These are phyloP conservation scores for Russula sp. DNA, from an alignment of 768 basidiomycete species.

Conservation along the genomic window DNA sequence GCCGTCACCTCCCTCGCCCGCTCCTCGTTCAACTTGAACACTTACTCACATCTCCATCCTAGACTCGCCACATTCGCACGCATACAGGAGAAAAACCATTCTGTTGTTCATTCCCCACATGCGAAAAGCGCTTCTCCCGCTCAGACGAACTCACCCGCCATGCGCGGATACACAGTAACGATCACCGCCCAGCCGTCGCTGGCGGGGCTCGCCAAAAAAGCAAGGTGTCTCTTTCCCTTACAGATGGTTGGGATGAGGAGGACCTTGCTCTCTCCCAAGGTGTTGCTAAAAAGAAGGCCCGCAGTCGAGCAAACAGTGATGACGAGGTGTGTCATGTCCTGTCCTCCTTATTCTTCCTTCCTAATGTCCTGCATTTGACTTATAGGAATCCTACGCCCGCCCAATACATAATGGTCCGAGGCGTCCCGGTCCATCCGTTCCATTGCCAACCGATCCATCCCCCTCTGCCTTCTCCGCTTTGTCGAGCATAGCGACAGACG, in stretches of 20 bases:
- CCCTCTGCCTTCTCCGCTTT: conserved; percentile 51
- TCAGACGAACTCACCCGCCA: conserved; percentile 99
- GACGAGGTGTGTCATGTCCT: conserved; percentile 63
- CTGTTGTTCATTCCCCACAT: conserved; percentile 84
- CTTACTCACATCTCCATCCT: conserved; percentile 24
- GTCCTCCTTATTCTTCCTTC: background rate
- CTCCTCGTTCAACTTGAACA: background rate
- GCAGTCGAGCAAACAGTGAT: conserved; percentile 75
- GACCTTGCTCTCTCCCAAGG: conserved; percentile 17
- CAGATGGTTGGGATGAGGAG: conserved; percentile 28
- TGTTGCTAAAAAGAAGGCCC: conserved; percentile 49
- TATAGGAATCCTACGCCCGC: conserved; percentile 41
- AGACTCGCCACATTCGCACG: conserved; percentile 97
- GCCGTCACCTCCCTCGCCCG: background rate
- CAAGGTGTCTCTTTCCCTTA: conserved; percentile 13
- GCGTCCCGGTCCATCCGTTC: conserved; percentile 23
- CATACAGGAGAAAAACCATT: conserved; percentile 99
- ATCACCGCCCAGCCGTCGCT: conserved; percentile 38
- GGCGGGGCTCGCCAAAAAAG: conserved; percentile 15
- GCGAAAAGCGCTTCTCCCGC: conserved; percentile 96
- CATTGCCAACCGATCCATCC: conserved; percentile 34
- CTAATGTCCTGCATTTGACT: conserved; percentile 28
- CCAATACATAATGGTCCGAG: conserved; percentile 30
- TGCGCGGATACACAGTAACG: conserved; percentile 84
- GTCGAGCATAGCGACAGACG: conserved; percentile 79